Base-by-base conservation (phyloP, 208 protist genomes). In the Crithidia expoeki region DNA sequence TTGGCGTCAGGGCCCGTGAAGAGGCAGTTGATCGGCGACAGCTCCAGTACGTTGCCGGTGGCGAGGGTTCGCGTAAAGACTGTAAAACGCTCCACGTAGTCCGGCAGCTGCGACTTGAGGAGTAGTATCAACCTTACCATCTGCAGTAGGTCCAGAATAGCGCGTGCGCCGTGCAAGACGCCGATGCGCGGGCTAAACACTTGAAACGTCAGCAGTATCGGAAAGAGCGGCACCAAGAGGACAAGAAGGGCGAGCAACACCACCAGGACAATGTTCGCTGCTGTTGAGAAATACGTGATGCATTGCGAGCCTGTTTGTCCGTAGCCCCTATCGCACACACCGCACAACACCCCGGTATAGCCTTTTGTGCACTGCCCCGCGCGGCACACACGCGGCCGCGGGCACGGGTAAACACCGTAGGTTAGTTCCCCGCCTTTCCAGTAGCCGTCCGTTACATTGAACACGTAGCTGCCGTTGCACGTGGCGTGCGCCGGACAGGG, bases 401-500 rank as follows among this genome's bases (percentile, higher is more conserved):
- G 67, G 60, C 82, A 87, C 2, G 19, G 16, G 42, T 79, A 67
- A 5, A 87, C 40, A 30, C 59, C 68, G 65, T 83, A 84, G 2
- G 68, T 68, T 17, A 74, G 56, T 21, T 69, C 60, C 17, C 77
- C 67, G 16, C 67, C 74, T 38, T 81, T 83, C 82, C 76, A 83
- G 60, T 68, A 79, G 23, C 82, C 71, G 47, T 79, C 63, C 19
- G 66, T 83, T 19, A 79, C 58, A 56, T 81, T 75, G 59, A 86
- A 72, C 17, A 46, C 58, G 74, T 76, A 86, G 44, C 66, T 81
- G 27, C 81, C 81, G 49, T 86, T 79, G 71, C 81, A 86, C 33
- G 63, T 56, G 23, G 75, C 72, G 47, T 82, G 57, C 16, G 38
- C 14, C 12, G 72, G 75, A 55, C 80, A 85, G 7, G 59, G 40